Base-by-base conservation (phyloP, 1,284 basidiomycete genomes). In the Microbotryomycetes sp. region DNA sequence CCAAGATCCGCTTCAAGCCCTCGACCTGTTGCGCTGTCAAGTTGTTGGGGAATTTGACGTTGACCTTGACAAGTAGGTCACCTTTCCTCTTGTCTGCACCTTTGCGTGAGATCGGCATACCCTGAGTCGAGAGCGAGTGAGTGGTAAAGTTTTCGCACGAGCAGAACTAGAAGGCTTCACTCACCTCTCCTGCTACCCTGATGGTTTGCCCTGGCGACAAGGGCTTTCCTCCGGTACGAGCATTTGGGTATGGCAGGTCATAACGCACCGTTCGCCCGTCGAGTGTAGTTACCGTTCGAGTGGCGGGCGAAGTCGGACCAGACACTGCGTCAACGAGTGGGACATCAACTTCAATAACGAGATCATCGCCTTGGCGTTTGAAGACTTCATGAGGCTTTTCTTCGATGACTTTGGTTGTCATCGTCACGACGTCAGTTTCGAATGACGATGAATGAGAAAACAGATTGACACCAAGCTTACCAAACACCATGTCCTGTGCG, bases 21-120 rank as follows among this genome's bases (percentile, higher is more conserved):
- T 89, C 87, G 77, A 87, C 89, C 77, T 94, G 90, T 28, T 81
- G 76, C 4, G 81, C 74, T 6, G 86, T 86, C 62, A 96, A 73
- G 36, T 82, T 79, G 47, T 84, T 81, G 1, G 92, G 92, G 82
- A 96, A 94, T 31, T 83, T 79, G 28, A 94, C 82, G 58, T 92
- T 85, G 87, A 89, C 90, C 64, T 82, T 82, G 54, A 94, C 81
- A 52, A 88, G 79, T 56, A 96, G 75, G 77, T 96, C 89, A 1
- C 92, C 92, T 77, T 87, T 88, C 69, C 80, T 83, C 78, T 82
- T 83, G 58, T 79, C 78, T 53, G 79, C 80, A n/a, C 84, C 85
- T 58, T 86, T 86, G 76, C 89, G 91, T 61, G 89, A 81, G 47
- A 92, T 84, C 1, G 92, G 91, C 92, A 96, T 94, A 15, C 92